Evolutionary conservation across 805 yeast species (phyloP), one percentile per base, ranked within the genome.

Genomic region (Henningerozyma blattae): DNA sequence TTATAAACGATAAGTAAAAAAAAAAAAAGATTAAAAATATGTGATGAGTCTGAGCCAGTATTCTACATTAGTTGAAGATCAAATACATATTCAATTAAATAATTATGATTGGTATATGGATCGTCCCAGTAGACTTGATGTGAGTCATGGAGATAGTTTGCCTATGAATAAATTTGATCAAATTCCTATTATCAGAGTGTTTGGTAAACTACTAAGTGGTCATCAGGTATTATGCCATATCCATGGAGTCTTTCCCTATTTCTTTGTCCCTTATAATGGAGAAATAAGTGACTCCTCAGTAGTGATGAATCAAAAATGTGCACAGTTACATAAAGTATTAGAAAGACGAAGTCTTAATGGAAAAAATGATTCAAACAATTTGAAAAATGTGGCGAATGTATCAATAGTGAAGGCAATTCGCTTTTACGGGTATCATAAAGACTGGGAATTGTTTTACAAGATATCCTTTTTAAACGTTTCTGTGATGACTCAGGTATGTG

Each of bases 161-260:
- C 69, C 40, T n/a, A 50, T 46, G 32, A 40, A 46, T 30, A 35
- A 42, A 5, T 60, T 64, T 22, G 42, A 53, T 3, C 70, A 68
- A 29, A 87, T 81, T 0, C 97, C 97, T 0, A 62, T 85, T 0
- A 59, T 86, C 1, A 59, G 97, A 32, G 56, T 91, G 0, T 91
- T 74, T 58, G 97, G 96, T 0, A 65, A 72, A 10, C 42, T 78
- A 1, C 65, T 71, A 1, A 64, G 75, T 0, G 82, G 85, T 0
- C 74, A 72, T 43, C 70, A 72, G 19, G 65, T 67, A 9, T 44
- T 70, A 12, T 69, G 80, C 1, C 95, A 91, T 52, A 60, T 91
- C 8, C 97, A 87, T 58, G 87, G 89, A 27, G 71, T 72, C 15
- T 83, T 67, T 42, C 98, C 97, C 0, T 91, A 89, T 48, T 43